Conservation (phyloP, 2,329 filamentous ascomycete genomes). For the Colletotrichum tamarilloi region DNA sequence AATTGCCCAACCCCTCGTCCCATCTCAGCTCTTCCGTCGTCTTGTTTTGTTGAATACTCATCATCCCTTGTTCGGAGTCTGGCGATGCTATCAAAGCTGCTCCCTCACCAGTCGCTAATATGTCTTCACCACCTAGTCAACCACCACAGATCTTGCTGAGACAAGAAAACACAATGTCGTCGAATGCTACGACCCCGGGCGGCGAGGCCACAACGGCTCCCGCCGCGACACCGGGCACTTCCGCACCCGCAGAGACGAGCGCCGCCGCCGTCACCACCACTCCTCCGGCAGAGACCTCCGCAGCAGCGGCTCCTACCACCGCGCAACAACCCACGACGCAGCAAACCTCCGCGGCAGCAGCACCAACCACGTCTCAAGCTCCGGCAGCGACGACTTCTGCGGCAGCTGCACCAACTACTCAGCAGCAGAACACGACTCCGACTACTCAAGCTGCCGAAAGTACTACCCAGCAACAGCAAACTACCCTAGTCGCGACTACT, state of each 20-base stretch:
- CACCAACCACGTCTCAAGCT: constrained; percentile 34
- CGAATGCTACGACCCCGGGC: constrained; percentile 13
- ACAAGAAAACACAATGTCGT: constrained; percentile 43
- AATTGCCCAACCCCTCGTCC: neutral
- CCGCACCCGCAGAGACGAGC: constrained; percentile 7
- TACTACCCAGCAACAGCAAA: neutral
- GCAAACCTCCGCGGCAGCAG: constrained; percentile 31
- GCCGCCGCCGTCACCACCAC: constrained; percentile 14
- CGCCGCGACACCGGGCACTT: constrained; percentile 16
- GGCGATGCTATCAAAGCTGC: constrained; percentile 3
- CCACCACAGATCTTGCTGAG: constrained; percentile 40
- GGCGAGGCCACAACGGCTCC: constrained; percentile 34
- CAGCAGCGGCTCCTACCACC: constrained; percentile 33
- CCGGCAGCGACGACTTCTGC: constrained; percentile 29
- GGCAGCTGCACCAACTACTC: constrained; percentile 18
- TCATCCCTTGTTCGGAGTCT: neutral
- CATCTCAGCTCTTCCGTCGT: neutral
- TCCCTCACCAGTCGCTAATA: constrained; percentile 40
- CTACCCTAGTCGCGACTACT: constrained; percentile 9
- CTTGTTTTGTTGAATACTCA: neutral
- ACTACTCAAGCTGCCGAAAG: constrained; percentile 1
- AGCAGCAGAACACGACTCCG: constrained; percentile 1
- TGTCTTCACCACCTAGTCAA: constrained; percentile 40
- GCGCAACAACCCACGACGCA: constrained; percentile 23
- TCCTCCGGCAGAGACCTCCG: constrained; percentile 25